Conservation (phyloP, 176 grass and related monocot species). For the Bonia amplexicaulis region DNA sequence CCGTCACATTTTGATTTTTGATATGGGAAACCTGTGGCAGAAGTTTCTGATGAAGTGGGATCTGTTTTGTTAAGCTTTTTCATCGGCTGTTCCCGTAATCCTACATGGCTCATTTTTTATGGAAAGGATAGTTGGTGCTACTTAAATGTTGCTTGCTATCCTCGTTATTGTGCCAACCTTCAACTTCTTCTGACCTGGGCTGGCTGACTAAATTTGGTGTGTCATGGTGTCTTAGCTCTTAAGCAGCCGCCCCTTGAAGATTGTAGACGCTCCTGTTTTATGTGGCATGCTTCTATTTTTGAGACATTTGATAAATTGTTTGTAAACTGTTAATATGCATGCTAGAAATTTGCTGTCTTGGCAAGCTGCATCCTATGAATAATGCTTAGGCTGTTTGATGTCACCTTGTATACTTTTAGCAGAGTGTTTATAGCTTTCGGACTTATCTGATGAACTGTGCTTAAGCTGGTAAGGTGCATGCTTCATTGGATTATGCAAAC, state of each 20-base stretch:
- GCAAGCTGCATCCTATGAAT: neutral
- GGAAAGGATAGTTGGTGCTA: neutral
- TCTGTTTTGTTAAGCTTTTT: neutral
- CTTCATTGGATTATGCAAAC: neutral
- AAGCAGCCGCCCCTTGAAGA: neutral
- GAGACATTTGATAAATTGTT: neutral
- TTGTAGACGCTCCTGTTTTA: neutral
- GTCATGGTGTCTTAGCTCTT: neutral
- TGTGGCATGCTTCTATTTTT: neutral
- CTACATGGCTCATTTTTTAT: neutral
- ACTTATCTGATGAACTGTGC: neutral
- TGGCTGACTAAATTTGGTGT: neutral
- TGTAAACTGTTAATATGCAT: neutral
- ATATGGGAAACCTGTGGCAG: neutral
- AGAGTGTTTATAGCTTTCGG: neutral
- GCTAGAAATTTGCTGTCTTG: neutral
- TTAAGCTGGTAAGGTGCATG: neutral
- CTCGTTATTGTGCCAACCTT: neutral
- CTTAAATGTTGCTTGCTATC: neutral
- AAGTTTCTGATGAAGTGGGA: neutral
- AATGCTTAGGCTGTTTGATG: neutral
- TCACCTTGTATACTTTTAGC: neutral
- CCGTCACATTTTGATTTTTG: neutral
- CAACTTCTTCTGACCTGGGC: neutral
- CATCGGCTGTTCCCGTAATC: neutral